These are phyloP conservation scores for Pleomassaria siparia DNA, from an alignment of 2,329 filamentous ascomycete genomes.

Conservation along the genomic window DNA sequence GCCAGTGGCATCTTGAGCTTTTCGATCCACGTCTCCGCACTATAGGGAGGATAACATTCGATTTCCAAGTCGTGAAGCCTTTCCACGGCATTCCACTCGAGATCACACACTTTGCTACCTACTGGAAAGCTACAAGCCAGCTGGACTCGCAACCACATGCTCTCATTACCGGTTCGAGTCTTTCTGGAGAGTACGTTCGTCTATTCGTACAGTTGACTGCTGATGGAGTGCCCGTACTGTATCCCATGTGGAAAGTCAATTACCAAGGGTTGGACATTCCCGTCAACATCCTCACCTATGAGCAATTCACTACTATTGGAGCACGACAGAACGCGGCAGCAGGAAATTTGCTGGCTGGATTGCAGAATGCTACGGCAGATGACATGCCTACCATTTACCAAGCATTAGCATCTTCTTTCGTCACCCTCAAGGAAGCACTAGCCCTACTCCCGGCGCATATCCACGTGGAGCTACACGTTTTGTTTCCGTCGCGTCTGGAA, in stretches of 20 bases:
- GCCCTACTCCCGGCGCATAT: constrained; percentile 73
- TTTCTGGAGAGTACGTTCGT: constrained; percentile 93
- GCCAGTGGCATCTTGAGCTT: constrained; percentile 80
- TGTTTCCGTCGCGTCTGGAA: constrained; percentile 79
- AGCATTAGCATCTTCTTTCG: constrained; percentile 71
- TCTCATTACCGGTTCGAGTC: constrained; percentile 89
- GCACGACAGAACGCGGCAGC: constrained; percentile 30
- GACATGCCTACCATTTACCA: constrained; percentile 65
- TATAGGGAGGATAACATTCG: constrained; percentile 92
- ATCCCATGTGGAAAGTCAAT: constrained; percentile 78
- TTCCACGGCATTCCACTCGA: constrained; percentile 91
- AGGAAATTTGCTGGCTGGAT: constrained; percentile 22
- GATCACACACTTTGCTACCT: constrained; percentile 97
- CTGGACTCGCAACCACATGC: constrained; percentile 82
- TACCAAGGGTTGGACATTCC: constrained; percentile 79
- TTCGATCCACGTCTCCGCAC: constrained; percentile 90
- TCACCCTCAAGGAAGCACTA: constrained; percentile 78
- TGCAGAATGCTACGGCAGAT: constrained; percentile 28
- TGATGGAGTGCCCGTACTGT: constrained; percentile 83
- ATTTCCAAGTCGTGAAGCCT: constrained; percentile 93
- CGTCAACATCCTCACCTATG: constrained; percentile 74
- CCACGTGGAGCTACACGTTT: constrained; percentile 87
- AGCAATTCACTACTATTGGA: constrained; percentile 64
- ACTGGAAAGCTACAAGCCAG: constrained; percentile 98
- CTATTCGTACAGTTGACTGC: constrained; percentile 89